phyloP scores from a whole-genome alignment of 148 eudicot species.

The Chenopodium quinoa region DNA sequence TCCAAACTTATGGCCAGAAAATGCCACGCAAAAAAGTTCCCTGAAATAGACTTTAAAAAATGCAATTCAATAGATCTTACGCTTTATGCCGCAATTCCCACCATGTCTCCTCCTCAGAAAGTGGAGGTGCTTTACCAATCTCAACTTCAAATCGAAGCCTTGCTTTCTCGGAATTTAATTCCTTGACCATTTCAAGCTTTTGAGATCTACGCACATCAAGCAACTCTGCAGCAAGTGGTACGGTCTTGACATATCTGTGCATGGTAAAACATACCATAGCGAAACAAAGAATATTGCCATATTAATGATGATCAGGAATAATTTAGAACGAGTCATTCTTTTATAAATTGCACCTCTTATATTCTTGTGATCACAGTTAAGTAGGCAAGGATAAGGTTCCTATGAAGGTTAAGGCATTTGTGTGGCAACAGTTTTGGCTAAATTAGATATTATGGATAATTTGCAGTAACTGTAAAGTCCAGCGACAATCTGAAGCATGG shows the following conservation, averaged over 20 bases:
- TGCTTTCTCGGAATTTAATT: slow-evolving; percentile 64
- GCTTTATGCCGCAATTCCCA: slow-evolving; percentile 82
- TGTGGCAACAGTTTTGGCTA: not conserved
- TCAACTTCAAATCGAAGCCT: slow-evolving; percentile 76
- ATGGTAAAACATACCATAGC: slow-evolving; percentile 21
- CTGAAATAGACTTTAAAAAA: not conserved
- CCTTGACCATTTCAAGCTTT: slow-evolving; percentile 89
- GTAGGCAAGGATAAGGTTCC: not conserved
- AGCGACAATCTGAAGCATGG: not conserved
- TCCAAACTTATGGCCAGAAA: not conserved
- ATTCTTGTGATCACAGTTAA: not conserved
- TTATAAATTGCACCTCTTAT: not conserved
- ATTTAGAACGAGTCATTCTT: not conserved
- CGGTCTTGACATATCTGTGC: slow-evolving; percentile 88
- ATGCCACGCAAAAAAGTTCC: not conserved
- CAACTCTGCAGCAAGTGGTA: slow-evolving; percentile 90
- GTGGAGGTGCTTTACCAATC: slow-evolving; percentile 96
- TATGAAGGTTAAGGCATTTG: not conserved
- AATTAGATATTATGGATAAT: not conserved
- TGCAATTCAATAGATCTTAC: slow-evolving; percentile 42
- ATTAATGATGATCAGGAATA: not conserved
- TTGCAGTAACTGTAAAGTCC: not conserved
- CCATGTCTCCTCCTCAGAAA: slow-evolving; percentile 80
- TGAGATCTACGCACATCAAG: slow-evolving; percentile 84
- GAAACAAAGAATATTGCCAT: not conserved